phyloP scores from a whole-genome alignment of 352 stramenopile species.

The Pythium angustatum region DNA sequence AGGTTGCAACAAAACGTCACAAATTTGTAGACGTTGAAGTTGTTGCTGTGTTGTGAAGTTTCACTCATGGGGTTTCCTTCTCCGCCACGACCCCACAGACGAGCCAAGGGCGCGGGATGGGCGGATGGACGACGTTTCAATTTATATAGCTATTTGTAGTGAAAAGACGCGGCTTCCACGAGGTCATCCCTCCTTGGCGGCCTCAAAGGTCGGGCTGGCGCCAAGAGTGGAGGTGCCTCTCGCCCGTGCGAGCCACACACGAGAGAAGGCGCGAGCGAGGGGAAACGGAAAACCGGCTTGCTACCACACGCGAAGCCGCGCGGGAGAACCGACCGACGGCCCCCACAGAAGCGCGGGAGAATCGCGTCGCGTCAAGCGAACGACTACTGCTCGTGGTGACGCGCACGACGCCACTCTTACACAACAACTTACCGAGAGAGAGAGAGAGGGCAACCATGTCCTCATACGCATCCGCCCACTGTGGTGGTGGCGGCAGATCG shows the following conservation, averaged over 20 bases:
- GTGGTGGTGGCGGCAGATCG: neutral
- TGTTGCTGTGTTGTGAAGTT: slow-evolving; percentile 31
- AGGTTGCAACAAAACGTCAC: slow-evolving; percentile 27
- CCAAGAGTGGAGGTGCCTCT: slow-evolving; percentile 23
- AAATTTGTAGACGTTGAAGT: slow-evolving; percentile 34
- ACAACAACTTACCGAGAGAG: neutral
- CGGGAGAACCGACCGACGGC: neutral
- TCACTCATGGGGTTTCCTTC: slow-evolving; percentile 26
- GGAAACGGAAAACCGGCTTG: slow-evolving; percentile 25
- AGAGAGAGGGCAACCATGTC: slow-evolving; percentile 20
- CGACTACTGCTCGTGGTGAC: neutral
- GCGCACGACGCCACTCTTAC: no score
- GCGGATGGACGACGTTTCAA: slow-evolving; percentile 9
- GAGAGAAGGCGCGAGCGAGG: slow-evolving; percentile 15
- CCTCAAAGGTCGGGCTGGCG: slow-evolving; percentile 22
- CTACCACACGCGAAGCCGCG: slow-evolving; percentile 17
- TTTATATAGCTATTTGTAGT: neutral
- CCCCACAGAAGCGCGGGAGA: slow-evolving; percentile 19
- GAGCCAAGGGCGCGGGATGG: slow-evolving; percentile 27
- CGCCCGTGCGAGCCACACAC: neutral
- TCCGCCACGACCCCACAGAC: slow-evolving; percentile 20
- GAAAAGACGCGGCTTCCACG: neutral
- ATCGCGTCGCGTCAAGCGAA: slow-evolving; percentile 2
- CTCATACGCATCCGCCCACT: slow-evolving; percentile 14
- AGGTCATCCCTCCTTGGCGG: slow-evolving; percentile 24